Base-by-base conservation (phyloP, 306 rosid genomes). In the Acacia confusa region DNA sequence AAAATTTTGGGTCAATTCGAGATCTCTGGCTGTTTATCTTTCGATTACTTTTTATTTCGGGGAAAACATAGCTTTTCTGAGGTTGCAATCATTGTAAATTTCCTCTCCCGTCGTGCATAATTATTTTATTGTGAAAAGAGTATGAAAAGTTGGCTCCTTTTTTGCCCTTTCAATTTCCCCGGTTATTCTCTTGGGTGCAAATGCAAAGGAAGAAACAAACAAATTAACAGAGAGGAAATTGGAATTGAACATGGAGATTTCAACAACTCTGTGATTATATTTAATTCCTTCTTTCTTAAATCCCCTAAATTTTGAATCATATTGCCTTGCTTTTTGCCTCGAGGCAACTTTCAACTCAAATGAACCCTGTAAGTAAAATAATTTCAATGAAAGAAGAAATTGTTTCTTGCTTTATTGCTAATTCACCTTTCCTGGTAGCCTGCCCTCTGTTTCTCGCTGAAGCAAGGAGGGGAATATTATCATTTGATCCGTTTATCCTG, bases 151-250 rank as follows among this genome's bases (percentile, higher is more conserved):
- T 47, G 36, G 13, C 38, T 65, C 50, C 64, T 77, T 77, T 65
- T 30, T 68, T 7, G n/a, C 64, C 65, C 52, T 65, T 45, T 38
- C 3, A 24, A n/a, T 66, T 52, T 34, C 43, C 30, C 53, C 50
- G 77, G 50, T 82, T 78, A 15, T 28, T 28, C 16, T 57, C 58
- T 63, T 79, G 74, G 73, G 22, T 66, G n/a, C 32, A 30, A 64
- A 43, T 45, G 17, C 60, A 53, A 53, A 53, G 60, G 60, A 13
- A 38, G 30, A 10, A 17, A n/a, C 0, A 11, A 4, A 69, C 17
- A 20, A 22, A 69, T 34, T 12, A 69, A 40, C 57, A 61, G 36
- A 30, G 73, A 67, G 69, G 74, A 28, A 70, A 66, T 47, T 70
- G 74, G 22, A 76, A 66, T 65, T 7, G 77, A 79, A 50, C 32